Base-by-base conservation (phyloP, 306 rosid species). In the Malus sieversii region DNA sequence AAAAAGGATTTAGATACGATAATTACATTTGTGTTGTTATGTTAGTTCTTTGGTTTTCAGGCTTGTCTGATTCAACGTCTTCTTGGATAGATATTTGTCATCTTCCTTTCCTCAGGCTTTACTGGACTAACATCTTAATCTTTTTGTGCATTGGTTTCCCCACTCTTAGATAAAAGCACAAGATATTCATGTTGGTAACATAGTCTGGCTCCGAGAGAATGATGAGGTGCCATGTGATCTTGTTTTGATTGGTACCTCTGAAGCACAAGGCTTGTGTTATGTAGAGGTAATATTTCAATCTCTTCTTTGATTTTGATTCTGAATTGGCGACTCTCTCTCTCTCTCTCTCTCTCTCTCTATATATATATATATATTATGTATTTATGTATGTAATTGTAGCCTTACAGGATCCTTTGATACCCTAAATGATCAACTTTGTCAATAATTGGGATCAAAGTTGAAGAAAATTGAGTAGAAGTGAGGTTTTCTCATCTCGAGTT, bases 141-240 rank as follows among this genome's bases (percentile, higher is more conserved):
- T 66, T 8, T 52, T 38, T 73, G 55, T 82, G 45, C 69, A 64
- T 81, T 74, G 84, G 67, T 79, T 74, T 53, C 32, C 66, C 67
- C 10, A 32, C 69, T 68, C 87, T 82, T 77, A 95, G 99, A 86
- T 92, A 72, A 87, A 90, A 89, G 92, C 99, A 59, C 99, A 95
- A 73, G 97, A 95, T 88, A 82, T 95, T 83, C 92, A 78, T 78
- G 93, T 95, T 5, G 99, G 99, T 78, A 85, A 88, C 82, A 85
- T 95, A 71, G 88, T 95, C 59, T 95, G 99, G 99, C 87, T 95
- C 44, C 88, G 97, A 71, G 99, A 95, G 85, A 95, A 95, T 85
- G 99, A 95, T 83, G 99, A 92, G 88, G 97, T 92, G 78, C 99
- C 99, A 48, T 92, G 96, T 82, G 99, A 95, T 85, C 97, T 95